Base-by-base conservation (phyloP, 352 stramenopile genomes). In the Phytophthora sansomeana region DNA sequence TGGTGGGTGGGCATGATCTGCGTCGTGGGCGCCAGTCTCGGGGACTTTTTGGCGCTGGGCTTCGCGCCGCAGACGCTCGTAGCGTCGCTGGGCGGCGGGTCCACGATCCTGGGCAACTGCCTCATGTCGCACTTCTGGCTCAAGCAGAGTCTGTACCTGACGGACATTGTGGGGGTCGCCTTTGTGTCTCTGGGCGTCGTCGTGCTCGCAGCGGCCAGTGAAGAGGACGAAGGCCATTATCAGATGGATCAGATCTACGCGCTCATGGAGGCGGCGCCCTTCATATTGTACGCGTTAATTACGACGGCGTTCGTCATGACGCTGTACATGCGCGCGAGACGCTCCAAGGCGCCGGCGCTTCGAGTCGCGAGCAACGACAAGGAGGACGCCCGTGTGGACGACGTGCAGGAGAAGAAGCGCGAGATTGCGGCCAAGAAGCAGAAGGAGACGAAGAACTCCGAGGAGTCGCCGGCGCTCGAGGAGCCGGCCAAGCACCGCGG, bases 1-100 rank as follows among this genome's bases (percentile, higher is more conserved):
- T 97, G 91, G 91, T 94, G 88, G 85, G 74, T 97, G 35, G 91
- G 91, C 17, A 93, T 97, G 81, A 55, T 95, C 26, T 90, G 85
- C 66, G 87, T 97, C 16, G 83, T 97, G 28, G 59, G 75, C 6
- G 91, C 86, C 33, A 93, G 82, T 26, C 65, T 97, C 0, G 87
- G 87, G 16, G 91, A 97, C 69, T 96, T 97, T 47, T 65, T 92
- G 29, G 90, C 90, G 26, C 72, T 97, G 5, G 90, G 83, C 5
- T 97, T 97, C 60, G 90, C 90, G 19, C 78, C 91, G 24, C 91
- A 97, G 76, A 91, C 88, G 55, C 82, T 95, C 33, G 88, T 94
- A 46, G 85, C 88, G 26, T 94, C 88, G 35, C 75, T 95, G 1
- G 86, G 86, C 30, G 88, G 88, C 17, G 88, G 88, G 8, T 91